phyloP scores from a whole-genome alignment of 2,329 filamentous ascomycete genomes.

The Colletotrichum simmondsii region DNA sequence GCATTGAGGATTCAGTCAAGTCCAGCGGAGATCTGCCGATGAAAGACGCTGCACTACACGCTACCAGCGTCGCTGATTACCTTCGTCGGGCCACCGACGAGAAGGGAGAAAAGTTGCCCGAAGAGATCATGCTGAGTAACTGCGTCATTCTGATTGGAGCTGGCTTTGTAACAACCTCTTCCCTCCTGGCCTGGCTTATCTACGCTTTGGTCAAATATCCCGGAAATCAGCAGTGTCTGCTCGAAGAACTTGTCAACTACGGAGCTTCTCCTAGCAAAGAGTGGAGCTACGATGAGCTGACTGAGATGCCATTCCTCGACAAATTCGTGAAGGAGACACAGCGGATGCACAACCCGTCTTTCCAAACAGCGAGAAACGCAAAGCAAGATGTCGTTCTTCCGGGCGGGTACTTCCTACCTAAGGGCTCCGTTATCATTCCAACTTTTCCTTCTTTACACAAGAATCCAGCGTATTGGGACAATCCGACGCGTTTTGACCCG shows the following conservation, averaged over 20 bases:
- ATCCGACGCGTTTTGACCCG: conserved; percentile 3
- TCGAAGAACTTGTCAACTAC: conserved; percentile 4
- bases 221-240: conserved; percentile 9
- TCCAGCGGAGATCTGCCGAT: not conserved
- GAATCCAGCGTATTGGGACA: conserved; percentile 9
- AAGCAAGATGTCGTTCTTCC: conserved; percentile 4
- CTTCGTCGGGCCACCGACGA: conserved; percentile 5
- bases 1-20: conserved; percentile 12
- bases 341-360: conserved; percentile 18
- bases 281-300: conserved; percentile 12
- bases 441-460: conserved; percentile 19
- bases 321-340: conserved; percentile 19
- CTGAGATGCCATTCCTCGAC: conserved; percentile 12
- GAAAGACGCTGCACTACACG: conserved; percentile 6
- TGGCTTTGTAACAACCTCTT: conserved; percentile 17
- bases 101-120: not conserved
- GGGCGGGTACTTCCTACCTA: conserved; percentile 8
- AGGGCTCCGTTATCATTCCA: conserved; percentile 5
- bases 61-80: conserved; percentile 20
- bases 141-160: conserved; percentile 22
- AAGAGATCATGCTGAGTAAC: conserved; percentile 9
- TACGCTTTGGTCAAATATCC: conserved; percentile 12
- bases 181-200: conserved; percentile 10
- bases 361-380: conserved; percentile 18
- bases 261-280: not conserved